Conservation (phyloP, 2,329 filamentous ascomycete genomes). For the Xylariomycetidae sp. region DNA sequence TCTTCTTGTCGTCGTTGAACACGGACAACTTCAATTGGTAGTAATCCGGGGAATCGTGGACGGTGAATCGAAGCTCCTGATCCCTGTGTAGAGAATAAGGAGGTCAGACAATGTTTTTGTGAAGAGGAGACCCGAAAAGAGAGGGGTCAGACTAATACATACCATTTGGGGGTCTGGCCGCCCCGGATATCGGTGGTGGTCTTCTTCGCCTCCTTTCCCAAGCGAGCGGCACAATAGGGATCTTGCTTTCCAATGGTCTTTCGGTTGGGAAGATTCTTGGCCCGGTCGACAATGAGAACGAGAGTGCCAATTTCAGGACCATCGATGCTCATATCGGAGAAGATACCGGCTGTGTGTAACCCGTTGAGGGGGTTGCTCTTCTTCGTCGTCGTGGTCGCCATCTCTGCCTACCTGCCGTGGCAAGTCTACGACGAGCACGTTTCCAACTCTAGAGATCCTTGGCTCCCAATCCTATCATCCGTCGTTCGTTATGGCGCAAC, state of each 20-base stretch:
- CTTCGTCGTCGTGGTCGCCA: slow-evolving; percentile 51
- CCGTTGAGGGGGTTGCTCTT: slow-evolving; percentile 49
- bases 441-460: too few relatives aligned
- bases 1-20: slow-evolving; percentile 98
- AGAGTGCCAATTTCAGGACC: slow-evolving; percentile 91
- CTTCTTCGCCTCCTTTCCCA: slow-evolving; percentile 97
- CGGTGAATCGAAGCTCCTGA: slow-evolving; percentile 90
- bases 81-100: slow-evolving; percentile 59
- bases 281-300: slow-evolving; percentile 86
- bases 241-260: slow-evolving; percentile 99
- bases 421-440: too few relatives aligned
- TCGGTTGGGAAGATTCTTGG: slow-evolving; percentile 93
- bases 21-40: slow-evolving; percentile 91
- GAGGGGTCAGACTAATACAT: too few relatives aligned
- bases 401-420: too few relatives aligned
- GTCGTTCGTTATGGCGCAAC: too few relatives aligned
- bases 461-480: too few relatives aligned
- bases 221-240: slow-evolving; percentile 87
- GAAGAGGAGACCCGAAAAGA: too few relatives aligned
- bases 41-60: slow-evolving; percentile 96
- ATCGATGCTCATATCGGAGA: slow-evolving; percentile 88
- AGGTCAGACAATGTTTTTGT: slow-evolving; percentile 11
- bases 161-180: slow-evolving; percentile 95
- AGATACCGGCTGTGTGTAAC: slow-evolving; percentile 86
- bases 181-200: slow-evolving; percentile 90